Evolutionary conservation across 2,329 filamentous ascomycete genomes (phyloP), one percentile per base, ranked within the genome.

Genomic region (Sporothrix sp.): DNA sequence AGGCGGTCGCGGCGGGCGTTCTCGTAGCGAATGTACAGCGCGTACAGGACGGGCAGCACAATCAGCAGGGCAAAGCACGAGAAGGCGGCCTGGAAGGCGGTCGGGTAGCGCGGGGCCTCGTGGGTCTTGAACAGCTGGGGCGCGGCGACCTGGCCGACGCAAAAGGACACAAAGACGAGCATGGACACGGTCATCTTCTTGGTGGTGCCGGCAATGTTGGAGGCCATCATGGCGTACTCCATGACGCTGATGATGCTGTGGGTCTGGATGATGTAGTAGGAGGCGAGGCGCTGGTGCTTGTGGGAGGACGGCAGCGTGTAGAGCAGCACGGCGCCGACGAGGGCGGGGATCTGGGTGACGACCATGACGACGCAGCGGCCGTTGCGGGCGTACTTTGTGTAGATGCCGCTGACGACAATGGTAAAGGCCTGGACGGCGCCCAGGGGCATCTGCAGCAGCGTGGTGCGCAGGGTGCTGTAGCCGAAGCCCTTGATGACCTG

Each of bases 41-140:
- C 56, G 30, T 75, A 69, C 2, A 73, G 63, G 1, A 71, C 35
- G 1, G 78, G 69, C 43, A 76, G 66, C 0, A 68, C 69, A 59
- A 49, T 14, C 7, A 14, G 4, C 7, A 11, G 7, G 8, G 4
- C 7, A 28, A 37, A 55, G 38, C 47, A 40, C 13, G 32, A 23
- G 8, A 55, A 37, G 6, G 30, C 37, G 81, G 81, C 62, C 78
- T 82, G 68, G 56, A 82, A 81, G 0, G 78, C 81, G 36, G 76
- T 79, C 38, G 74, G 71, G 60, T 85, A 86, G 1, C 71, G 65
- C 0, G 81, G 81, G 0, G 71, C 69, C 59, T 85, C 77, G 39
- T 62, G 64, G n/a, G 68, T 65, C 14, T 76, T 65, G 65, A 82
- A 82, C 2, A 81, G 69, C 65, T 81, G 78, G 3, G 78, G 75